Percentiles rank a stretch among this genome's conserved stretches.
Evolutionary conservation across 306 rosid species (phyloP).

Genomic region (Cucumis cinereus): DNA sequence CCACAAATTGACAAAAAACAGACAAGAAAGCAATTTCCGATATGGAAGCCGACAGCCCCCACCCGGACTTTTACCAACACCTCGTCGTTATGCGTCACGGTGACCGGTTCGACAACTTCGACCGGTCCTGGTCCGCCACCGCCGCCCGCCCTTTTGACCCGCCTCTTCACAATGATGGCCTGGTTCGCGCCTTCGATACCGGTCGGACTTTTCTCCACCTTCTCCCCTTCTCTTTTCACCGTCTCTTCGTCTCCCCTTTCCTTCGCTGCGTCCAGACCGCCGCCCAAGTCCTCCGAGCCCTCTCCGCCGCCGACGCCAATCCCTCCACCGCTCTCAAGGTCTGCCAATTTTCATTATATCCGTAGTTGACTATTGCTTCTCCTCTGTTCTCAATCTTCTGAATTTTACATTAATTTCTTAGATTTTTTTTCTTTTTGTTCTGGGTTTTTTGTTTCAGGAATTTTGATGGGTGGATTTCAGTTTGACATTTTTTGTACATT

Average conservation of each 20-base stretch:
- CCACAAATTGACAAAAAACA: neutral
- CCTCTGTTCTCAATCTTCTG: neutral
- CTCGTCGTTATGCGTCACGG: conserved; percentile 94
- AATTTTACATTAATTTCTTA: neutral
- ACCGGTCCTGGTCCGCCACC: conserved; percentile 30
- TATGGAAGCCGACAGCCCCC: neutral
- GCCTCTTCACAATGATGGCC: conserved; percentile 39
- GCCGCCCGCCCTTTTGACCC: conserved; percentile 83
- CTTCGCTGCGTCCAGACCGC: conserved; percentile 89
- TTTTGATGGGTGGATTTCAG: neutral
- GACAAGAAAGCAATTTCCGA: conserved; percentile 18
- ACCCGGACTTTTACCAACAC: conserved; percentile 37
- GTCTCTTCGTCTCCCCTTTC: conserved; percentile 81
- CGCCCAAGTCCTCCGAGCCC: conserved; percentile 39
- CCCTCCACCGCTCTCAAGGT: conserved; percentile 60
- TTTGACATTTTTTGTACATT: neutral
- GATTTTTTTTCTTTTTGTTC: neutral
- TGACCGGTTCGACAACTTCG: conserved; percentile 70
- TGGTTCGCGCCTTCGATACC: conserved; percentile 39
- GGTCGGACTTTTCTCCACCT: conserved; percentile 39
- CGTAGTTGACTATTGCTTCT: neutral
- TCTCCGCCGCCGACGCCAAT: conserved; percentile 14
- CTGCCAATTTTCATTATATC: neutral
- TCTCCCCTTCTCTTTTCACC: conserved; percentile 40
- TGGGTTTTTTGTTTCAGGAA: neutral